Evolutionary conservation across 2,329 filamentous ascomycete species (phyloP), one percentile per base, ranked within the genome.

Genomic region (Cladosporium sp.): DNA sequence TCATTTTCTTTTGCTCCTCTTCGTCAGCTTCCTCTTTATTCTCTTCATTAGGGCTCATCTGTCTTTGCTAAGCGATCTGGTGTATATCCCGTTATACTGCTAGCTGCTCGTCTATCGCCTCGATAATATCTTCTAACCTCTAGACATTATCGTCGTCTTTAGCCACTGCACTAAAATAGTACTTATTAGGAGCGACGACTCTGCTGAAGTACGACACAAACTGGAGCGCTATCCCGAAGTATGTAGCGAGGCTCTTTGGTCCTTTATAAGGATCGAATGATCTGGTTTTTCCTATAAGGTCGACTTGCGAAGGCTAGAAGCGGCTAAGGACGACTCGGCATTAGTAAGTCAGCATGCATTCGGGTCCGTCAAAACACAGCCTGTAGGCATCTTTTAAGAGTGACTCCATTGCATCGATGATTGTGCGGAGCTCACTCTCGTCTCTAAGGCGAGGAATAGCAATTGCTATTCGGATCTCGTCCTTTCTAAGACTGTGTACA

Each of bases 261-360:
- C 21, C 59, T 52, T 66, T 68, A 59, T 51, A 28, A 4, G 66
- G 64, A 47, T 66, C 66, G 34, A 66, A 68, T 2, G 38, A 24
- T 21, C 64, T 49, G 11, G 59, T 68, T 41, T 66, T 68, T 7
- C 66, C 64, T 7, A 30, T 28, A 12, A 52, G 12, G 14, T 68
- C 65, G 34, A 64, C 41, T 38, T 64, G 32, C 24, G 65, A 60
- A 3, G 65, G 28, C 55, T 68, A 54, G 55, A 68, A 66, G 11
- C 65, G 65, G 28, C 55, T 54, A 11, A 32, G 32, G 32, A 32
- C 32, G 32, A 32, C 32, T 32, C 32, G 32, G 32, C 7, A 32
- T 32, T 32, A 59, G 28, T 60, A 68, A 15, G 65, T 68, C 26
- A 68, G 54, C 67, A 66, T 66, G 38, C 65, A 66, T 4, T 68